Conservation (phyloP, 768 basidiomycete species). For the Fistulinella prunicolor region DNA sequence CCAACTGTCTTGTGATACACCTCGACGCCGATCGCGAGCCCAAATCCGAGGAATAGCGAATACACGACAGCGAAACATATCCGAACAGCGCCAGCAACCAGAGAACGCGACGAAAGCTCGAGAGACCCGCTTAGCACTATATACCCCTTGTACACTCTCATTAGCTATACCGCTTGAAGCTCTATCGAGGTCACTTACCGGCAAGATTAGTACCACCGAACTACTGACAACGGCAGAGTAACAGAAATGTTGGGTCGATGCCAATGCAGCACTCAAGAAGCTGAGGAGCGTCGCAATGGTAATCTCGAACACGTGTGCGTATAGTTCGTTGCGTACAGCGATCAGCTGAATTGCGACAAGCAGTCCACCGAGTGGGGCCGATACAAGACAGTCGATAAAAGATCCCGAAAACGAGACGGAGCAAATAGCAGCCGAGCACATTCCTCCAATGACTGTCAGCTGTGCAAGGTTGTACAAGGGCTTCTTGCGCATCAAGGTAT, state of each 20-base stretch:
- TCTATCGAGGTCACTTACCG: conserved; percentile 39
- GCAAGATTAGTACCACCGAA: conserved; percentile 77
- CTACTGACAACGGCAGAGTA: conserved; percentile 78
- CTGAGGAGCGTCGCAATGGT: conserved; percentile 77
- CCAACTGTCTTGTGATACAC: conserved; percentile 59
- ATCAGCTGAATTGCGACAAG: conserved; percentile 72
- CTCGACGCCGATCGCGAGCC: conserved; percentile 76
- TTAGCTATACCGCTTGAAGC: not conserved
- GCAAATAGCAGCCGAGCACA: conserved; percentile 75
- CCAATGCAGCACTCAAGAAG: conserved; percentile 74
- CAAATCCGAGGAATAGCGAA: conserved; percentile 73
- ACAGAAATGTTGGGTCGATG: conserved; percentile 64
- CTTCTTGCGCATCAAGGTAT: conserved; percentile 64
- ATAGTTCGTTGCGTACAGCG: conserved; percentile 72
- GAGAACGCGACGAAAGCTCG: conserved; percentile 76
- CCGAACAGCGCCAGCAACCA: conserved; percentile 81
- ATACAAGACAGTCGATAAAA: conserved; percentile 71
- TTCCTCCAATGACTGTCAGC: conserved; percentile 67
- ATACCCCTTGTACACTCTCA: conserved; percentile 41
- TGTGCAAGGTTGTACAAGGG: conserved; percentile 61
- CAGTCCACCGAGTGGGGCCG: conserved; percentile 73
- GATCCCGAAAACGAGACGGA: conserved; percentile 69
- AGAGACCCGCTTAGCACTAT: conserved; percentile 58
- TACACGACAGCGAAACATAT: conserved; percentile 80
- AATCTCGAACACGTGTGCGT: conserved; percentile 80